Percentiles rank a stretch among this genome's conserved stretches.
Evolutionary conservation across 768 basidiomycete genomes (phyloP).

Genomic region (Rhodotorula paludigena): DNA sequence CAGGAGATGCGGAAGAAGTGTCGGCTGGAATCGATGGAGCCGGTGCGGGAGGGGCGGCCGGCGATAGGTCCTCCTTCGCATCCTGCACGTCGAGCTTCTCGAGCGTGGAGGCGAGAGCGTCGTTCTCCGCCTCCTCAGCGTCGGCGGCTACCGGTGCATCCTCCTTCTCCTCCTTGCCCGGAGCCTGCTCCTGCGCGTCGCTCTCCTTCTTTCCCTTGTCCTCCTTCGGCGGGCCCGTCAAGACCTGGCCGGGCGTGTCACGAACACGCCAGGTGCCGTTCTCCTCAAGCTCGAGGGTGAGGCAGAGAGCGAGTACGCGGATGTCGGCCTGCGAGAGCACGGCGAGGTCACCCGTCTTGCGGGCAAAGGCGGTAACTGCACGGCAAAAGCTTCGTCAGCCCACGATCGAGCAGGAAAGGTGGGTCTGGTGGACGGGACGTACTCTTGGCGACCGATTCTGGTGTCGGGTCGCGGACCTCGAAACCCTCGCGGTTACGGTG

Average conservation of each 20-base stretch:
- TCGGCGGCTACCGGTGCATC: neutral
- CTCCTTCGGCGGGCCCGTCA: conserved; percentile 46
- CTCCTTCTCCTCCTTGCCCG: neutral
- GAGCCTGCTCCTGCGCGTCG: conserved; percentile 4
- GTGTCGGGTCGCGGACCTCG: conserved; percentile 43
- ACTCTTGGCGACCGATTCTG: conserved; percentile 55
- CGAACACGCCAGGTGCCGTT: conserved; percentile 47
- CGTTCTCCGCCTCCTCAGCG: neutral
- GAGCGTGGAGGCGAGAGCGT: neutral
- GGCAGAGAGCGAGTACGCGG: conserved; percentile 80
- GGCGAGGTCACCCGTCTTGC: conserved; percentile 92
- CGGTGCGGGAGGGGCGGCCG: neutral
- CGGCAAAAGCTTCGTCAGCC: neutral
- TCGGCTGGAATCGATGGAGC: neutral
- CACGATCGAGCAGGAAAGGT: neutral
- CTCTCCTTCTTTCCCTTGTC: conserved; percentile 21
- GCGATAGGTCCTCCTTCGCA: neutral
- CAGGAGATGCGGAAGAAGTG: neutral
- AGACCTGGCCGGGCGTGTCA: conserved; percentile 43
- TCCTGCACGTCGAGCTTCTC: conserved; percentile 2
- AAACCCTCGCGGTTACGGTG: conserved; percentile 32
- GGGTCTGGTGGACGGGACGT: conserved; percentile 46
- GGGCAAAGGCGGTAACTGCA: conserved; percentile 80
- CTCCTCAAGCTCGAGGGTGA: conserved; percentile 60
- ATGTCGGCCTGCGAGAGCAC: conserved; percentile 88